phyloP scores from a whole-genome alignment of 768 basidiomycete genomes.

The Leccinum variicolor region DNA sequence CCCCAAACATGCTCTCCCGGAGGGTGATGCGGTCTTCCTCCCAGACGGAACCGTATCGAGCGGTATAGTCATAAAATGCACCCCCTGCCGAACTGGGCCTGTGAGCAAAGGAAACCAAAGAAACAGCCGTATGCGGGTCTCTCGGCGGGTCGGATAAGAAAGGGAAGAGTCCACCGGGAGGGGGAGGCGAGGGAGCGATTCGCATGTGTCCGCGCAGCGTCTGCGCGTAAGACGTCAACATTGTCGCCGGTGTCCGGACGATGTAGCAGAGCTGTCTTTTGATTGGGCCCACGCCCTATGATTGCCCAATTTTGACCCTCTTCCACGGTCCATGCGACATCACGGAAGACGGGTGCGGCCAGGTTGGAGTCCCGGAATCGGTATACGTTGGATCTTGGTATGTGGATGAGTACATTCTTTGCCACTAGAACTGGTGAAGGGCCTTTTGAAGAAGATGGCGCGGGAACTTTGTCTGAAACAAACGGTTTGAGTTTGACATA shows the following conservation, averaged over 20 bases:
- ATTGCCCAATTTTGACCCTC: conserved; percentile 75
- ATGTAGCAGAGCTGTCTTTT: conserved; percentile 53
- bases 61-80: conserved; percentile 90
- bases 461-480: background rate
- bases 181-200: conserved; percentile 57
- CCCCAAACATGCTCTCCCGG: conserved; percentile 63
- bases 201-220: conserved; percentile 70
- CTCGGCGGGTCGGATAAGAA: conserved; percentile 45
- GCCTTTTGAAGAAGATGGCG: background rate
- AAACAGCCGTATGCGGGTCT: conserved; percentile 50
- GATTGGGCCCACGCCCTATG: conserved; percentile 60
- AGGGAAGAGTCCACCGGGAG: conserved; percentile 75
- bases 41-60: conserved; percentile 83
- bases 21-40: conserved; percentile 83
- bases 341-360: conserved; percentile 46
- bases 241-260: background rate
- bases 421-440: conserved; percentile 2
- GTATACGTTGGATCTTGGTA: conserved; percentile 51
- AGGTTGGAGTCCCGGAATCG: conserved; percentile 55
- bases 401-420: conserved; percentile 31
- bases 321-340: conserved; percentile 56
- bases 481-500: background rate
- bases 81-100: conserved; percentile 53
- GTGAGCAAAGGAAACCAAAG: conserved; percentile 67
- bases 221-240: conserved; percentile 31